phyloP scores from a whole-genome alignment of 768 basidiomycete species.

The Termitomyces sp. region DNA sequence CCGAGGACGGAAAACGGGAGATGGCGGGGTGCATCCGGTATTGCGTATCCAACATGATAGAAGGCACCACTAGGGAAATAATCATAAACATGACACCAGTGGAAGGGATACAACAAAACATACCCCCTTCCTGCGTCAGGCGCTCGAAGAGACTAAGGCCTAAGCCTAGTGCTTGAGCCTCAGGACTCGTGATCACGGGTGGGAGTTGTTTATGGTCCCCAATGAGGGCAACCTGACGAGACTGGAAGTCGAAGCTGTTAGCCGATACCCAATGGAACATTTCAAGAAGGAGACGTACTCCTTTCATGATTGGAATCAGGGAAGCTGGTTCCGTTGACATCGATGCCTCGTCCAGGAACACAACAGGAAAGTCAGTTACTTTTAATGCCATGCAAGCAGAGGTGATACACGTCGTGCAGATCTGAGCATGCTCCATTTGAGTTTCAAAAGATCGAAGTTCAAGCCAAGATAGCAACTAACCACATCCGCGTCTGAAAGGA shows the following conservation, averaged over 20 bases:
- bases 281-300: constrained; percentile 38
- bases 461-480: constrained; percentile 35
- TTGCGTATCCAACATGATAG: constrained; percentile 90
- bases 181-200: constrained; percentile 74
- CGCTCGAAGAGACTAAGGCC: constrained; percentile 85
- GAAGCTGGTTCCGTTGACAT: constrained; percentile 96
- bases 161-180: constrained; percentile 69
- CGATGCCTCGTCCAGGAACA: constrained; percentile 92
- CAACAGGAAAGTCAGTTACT: constrained; percentile 83
- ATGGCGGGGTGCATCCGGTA: constrained; percentile 95
- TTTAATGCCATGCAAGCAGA: constrained; percentile 61
- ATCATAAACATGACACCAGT: neutral
- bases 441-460: neutral
- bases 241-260: constrained; percentile 35
- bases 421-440: constrained; percentile 29
- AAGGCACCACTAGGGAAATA: constrained; percentile 58
- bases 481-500: constrained; percentile 65
- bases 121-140: constrained; percentile 77
- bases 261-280: neutral
- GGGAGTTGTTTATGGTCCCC: constrained; percentile 98
- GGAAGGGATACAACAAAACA: constrained; percentile 19
- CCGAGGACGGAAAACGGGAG: constrained; percentile 76
- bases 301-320: constrained; percentile 90
- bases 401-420: constrained; percentile 86
- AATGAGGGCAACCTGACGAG: constrained; percentile 78